Evolutionary conservation across 2,329 filamentous ascomycete genomes (phyloP).

Genomic region (Aspergillus quadricinctus): DNA sequence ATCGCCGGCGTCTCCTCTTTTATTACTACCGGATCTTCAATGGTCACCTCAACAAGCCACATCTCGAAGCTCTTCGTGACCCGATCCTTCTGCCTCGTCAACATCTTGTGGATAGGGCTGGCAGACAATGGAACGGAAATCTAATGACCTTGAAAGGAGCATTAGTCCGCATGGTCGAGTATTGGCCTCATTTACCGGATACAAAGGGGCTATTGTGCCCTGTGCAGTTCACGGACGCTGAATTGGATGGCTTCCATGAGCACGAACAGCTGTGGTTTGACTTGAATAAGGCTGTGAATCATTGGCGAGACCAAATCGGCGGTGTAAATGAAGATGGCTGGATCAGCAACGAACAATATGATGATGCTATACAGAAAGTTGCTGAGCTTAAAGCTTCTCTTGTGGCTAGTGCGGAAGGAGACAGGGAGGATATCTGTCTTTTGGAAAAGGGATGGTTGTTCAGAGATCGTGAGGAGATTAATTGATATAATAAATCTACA

Average conservation of each 20-base stretch:
- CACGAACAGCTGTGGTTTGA: conserved; percentile 8
- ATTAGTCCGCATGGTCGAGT: conserved; percentile 14
- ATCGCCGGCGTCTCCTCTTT: too few relatives aligned
- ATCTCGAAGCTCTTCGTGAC: too few relatives aligned
- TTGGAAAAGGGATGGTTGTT: conserved; percentile 13
- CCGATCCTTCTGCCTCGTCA: too few relatives aligned
- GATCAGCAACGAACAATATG: conserved; percentile 10
- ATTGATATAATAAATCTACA: too few relatives aligned
- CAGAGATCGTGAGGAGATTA: conserved; percentile 8
- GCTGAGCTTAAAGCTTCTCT: conserved; percentile 8
- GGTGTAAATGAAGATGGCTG: conserved; percentile 10
- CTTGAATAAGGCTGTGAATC: conserved; percentile 4
- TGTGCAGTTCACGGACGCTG: neutral
- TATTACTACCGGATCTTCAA: too few relatives aligned
- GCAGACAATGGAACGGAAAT: too few relatives aligned
- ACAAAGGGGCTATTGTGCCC: conserved; percentile 3
- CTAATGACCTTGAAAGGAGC: conserved; percentile 20
- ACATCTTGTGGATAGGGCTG: too few relatives aligned
- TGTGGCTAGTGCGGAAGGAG: conserved; percentile 3
- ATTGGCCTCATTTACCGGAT: conserved; percentile 5
- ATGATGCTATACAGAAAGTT: conserved; percentile 5
- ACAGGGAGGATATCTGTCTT: conserved; percentile 6
- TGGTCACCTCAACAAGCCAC: too few relatives aligned
- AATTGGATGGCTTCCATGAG: conserved; percentile 2
- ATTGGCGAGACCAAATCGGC: conserved; percentile 8